A percentile compares a stretch with the other conserved stretches of the same genome.
These are phyloP conservation scores for Syzygium aqueum DNA, from an alignment of 345 rosid species.

Conservation along the genomic window DNA sequence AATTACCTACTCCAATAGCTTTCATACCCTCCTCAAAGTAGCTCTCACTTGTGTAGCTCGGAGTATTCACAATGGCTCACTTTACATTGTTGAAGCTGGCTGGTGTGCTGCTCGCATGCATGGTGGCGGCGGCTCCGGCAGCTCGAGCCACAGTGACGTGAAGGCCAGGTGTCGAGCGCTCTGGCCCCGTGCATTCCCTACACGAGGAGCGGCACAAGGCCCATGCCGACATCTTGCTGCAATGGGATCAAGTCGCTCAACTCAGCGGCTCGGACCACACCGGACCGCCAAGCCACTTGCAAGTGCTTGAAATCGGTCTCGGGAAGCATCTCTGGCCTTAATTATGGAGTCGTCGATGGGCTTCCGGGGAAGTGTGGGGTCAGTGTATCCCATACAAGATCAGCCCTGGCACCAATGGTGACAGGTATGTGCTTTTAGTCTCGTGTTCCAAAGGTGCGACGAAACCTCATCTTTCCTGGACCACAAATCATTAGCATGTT, in stretches of 20 bases:
- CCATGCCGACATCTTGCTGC: constrained; percentile 4
- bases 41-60: neutral
- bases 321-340: neutral
- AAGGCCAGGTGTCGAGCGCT: neutral
- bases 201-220: neutral
- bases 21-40: neutral
- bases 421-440: neutral
- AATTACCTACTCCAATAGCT: neutral
- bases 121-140: neutral
- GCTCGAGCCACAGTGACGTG: neutral
- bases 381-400: constrained; percentile 3
- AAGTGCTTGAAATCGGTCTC: neutral
- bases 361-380: constrained; percentile 2
- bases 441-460: neutral
- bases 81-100: neutral
- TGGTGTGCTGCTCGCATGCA: neutral
- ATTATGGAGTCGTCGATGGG: neutral
- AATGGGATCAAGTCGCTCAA: neutral
- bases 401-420: constrained; percentile 5
- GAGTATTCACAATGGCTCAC: neutral
- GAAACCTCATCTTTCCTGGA: neutral
- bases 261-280: neutral
- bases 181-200: constrained; percentile 3
- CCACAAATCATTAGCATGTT: neutral
- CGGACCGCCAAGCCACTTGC: constrained; percentile 1